Evolutionary conservation across 306 rosid species (phyloP).

Genomic region (Trifolium repens): DNA sequence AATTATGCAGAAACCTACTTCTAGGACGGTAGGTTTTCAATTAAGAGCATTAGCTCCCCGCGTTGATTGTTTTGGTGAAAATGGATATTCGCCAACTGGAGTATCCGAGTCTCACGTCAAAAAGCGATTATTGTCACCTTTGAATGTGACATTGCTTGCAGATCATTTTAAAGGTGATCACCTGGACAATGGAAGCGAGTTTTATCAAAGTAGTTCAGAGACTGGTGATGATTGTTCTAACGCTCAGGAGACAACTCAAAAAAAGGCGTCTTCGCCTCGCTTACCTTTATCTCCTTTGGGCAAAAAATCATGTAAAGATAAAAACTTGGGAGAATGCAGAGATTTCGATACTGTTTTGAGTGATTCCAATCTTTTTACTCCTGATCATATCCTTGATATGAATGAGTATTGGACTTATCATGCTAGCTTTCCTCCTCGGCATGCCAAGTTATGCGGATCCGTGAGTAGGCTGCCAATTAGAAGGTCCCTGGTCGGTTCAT

Average conservation of each 20-base stretch:
- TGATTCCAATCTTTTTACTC: constrained; percentile 46
- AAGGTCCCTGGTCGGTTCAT: constrained; percentile 84
- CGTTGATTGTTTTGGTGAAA: constrained; percentile 45
- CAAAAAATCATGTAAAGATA: constrained; percentile 52
- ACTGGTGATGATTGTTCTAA: constrained; percentile 16
- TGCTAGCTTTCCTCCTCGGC: constrained; percentile 50
- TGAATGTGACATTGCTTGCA: constrained; percentile 56
- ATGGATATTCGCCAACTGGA: constrained; percentile 49
- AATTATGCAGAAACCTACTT: constrained; percentile 51
- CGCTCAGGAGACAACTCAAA: constrained; percentile 41
- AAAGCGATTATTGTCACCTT: constrained; percentile 63
- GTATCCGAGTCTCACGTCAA: constrained; percentile 45
- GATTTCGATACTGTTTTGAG: constrained; percentile 41
- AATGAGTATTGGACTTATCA: constrained; percentile 48
- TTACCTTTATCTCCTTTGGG: constrained; percentile 78
- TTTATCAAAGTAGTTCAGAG: constrained; percentile 42
- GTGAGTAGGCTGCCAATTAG: constrained; percentile 53
- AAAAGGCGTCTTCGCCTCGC: constrained; percentile 47
- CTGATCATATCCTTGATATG: constrained; percentile 45
- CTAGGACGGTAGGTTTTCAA: constrained; percentile 71
- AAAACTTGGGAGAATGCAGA: constrained; percentile 38
- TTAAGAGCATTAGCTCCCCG: constrained; percentile 48
- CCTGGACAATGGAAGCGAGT: constrained; percentile 14
- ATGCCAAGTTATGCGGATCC: constrained; percentile 44
- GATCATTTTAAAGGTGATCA: constrained; percentile 42